phyloP scores from a whole-genome alignment of 2,329 filamentous ascomycete genomes.

The Sclerotinia borealis region DNA sequence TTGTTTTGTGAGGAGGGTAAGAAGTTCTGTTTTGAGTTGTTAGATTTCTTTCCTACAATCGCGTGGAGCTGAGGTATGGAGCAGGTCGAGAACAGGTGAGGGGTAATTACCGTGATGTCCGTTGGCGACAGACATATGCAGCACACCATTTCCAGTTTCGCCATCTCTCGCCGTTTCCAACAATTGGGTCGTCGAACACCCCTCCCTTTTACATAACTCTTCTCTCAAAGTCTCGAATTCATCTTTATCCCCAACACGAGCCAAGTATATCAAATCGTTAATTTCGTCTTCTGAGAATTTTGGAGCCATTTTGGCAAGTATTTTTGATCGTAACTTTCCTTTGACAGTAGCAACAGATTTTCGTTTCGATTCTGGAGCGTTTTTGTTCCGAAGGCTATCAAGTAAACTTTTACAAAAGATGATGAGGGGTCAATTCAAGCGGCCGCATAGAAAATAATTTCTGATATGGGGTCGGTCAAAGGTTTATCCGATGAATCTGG shows the following conservation, averaged over 20 bases:
- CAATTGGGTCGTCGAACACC: conserved; percentile 53
- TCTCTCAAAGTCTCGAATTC: conserved; percentile 58
- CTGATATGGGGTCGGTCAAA: not conserved
- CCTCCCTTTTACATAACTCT: conserved; percentile 56
- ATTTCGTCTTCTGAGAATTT: conserved; percentile 70
- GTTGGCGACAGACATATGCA: conserved; percentile 93
- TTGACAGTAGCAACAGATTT: too few relatives aligned
- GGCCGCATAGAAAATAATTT: conserved; percentile 6
- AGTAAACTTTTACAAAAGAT: not conserved
- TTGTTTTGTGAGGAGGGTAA: conserved; percentile 41
- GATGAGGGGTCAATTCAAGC: not conserved
- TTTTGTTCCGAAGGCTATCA: not conserved
- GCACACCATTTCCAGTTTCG: conserved; percentile 66
- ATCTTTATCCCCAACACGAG: conserved; percentile 68
- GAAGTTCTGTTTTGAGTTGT: not conserved
- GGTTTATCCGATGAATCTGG: not conserved
- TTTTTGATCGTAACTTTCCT: not conserved
- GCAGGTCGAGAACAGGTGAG: not conserved
- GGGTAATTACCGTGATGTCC: conserved; percentile 64
- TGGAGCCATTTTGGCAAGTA: conserved; percentile 21
- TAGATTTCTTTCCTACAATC: not conserved
- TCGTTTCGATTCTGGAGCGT: too few relatives aligned
- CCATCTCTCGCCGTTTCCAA: conserved; percentile 66
- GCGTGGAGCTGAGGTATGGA: not conserved
- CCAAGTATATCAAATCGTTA: conserved; percentile 86